Base-by-base conservation (phyloP, 1,139 yeast genomes). In the Pichia sp. region DNA sequence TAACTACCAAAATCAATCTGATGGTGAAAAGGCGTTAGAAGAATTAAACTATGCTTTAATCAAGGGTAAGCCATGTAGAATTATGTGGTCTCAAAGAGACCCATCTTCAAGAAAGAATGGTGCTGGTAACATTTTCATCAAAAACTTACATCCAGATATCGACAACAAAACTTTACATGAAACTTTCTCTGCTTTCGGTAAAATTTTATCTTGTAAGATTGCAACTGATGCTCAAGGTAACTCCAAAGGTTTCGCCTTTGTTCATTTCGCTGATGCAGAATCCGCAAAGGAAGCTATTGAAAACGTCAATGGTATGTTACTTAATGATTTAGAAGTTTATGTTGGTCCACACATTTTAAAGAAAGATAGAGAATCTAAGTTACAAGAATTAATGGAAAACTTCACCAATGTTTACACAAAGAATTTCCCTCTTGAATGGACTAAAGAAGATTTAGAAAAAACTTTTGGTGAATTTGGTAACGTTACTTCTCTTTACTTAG, bases 31-130 rank as follows among this genome's bases (percentile, higher is more conserved):
- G 62, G 98, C 99, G 52, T 74, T 91, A 65, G 95, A 88, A 63
- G 94, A 88, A 68, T 78, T 93, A 69, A 93, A 91, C 84, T 91
- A 91, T 73, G 70, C 88, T 49, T 80, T 79, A 60, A 80, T 91
- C 69, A 91, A 89, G 69, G 97, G 96, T 62, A 88, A 84, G 63
- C 91, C 96, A 59, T 88, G 97, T 72, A 89, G 99, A 71, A 91
- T 91, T 72, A 93, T 93, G 98, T 89, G 97, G 96, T 88, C 97
- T 54, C 98, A 93, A 75, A 86, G 98, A 72, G 97, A 91, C 67
- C 98, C 98, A 52, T 78, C 96, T 52, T 68, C 82, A 59, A 85
- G 98, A 77, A 86, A 85, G 76, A 83, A 84, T 62, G 97, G 97
- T 66, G 84, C 86, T 53, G 96, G 96, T 62, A 91, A 91, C 77